phyloP scores from a whole-genome alignment of 2,329 filamentous ascomycete genomes.

The Ascochyta koolunga region DNA sequence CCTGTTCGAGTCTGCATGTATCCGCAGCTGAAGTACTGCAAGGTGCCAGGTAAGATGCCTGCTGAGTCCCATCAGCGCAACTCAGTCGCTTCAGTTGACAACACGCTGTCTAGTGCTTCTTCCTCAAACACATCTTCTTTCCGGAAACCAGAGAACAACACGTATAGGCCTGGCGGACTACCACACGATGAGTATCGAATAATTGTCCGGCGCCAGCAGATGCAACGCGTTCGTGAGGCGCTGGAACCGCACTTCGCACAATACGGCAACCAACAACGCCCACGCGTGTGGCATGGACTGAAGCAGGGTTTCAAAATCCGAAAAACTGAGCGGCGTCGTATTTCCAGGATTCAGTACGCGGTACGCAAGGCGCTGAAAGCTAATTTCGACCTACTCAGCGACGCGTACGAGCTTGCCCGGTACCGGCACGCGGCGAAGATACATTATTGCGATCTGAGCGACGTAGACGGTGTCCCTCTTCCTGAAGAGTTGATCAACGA shows the following conservation, averaged over 20 bases:
- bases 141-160: neutral
- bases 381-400: neutral
- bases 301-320: neutral
- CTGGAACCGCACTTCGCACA: neutral
- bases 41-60: neutral
- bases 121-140: neutral
- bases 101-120: neutral
- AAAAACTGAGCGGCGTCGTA: neutral
- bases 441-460: conserved; percentile 5
- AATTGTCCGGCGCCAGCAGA: conserved; percentile 3
- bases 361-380: conserved; percentile 1
- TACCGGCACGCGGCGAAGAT: neutral
- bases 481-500: neutral
- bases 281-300: neutral
- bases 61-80: neutral
- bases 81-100: neutral
- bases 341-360: neutral
- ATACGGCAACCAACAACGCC: too few species aligned
- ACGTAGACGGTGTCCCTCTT: conserved; percentile 1
- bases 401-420: neutral
- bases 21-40: conserved; percentile 1
- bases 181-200: conserved; percentile 4
- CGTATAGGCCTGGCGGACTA: neutral
- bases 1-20: neutral
- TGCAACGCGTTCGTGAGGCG: conserved; percentile 2